Conservation (phyloP, 768 basidiomycete genomes). For the Suillus plorans region DNA sequence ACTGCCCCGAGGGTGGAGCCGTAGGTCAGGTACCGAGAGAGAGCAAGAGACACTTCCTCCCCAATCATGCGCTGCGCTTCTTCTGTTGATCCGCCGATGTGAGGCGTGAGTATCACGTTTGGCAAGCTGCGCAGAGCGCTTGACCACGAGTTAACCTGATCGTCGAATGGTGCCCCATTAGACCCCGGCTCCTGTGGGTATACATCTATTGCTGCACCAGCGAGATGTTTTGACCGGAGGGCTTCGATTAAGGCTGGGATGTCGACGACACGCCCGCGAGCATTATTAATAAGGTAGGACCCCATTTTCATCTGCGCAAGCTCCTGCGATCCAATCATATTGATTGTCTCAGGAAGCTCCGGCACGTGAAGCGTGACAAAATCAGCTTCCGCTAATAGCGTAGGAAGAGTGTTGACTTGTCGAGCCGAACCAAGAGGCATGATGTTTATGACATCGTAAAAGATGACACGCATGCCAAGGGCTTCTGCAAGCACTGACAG, state of each 20-base stretch:
- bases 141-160: constrained; percentile 85
- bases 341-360: constrained; percentile 92
- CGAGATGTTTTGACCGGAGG: constrained; percentile 83
- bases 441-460: constrained; percentile 93
- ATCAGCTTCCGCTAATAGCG: constrained; percentile 78
- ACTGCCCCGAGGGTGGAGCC: constrained; percentile 91
- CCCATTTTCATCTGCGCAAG: constrained; percentile 93
- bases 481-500: constrained; percentile 96
- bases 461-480: constrained; percentile 93
- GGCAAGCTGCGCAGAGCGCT: constrained; percentile 69
- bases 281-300: constrained; percentile 96
- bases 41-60: constrained; percentile 84
- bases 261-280: constrained; percentile 93
- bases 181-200: constrained; percentile 91
- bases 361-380: constrained; percentile 97
- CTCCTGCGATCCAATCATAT: constrained; percentile 82
- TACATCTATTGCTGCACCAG: constrained; percentile 88
- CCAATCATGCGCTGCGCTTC: constrained; percentile 98
- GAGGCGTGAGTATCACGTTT: constrained; percentile 96
- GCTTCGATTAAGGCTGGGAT: constrained; percentile 86
- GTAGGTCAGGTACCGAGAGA: constrained; percentile 88
- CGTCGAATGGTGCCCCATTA: constrained; percentile 88
- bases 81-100: constrained; percentile 98
- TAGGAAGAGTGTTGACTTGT: constrained; percentile 78
- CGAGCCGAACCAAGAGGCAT: constrained; percentile 96